phyloP scores from a whole-genome alignment of 129 eudicot species.

The Flaveria ramosissima region DNA sequence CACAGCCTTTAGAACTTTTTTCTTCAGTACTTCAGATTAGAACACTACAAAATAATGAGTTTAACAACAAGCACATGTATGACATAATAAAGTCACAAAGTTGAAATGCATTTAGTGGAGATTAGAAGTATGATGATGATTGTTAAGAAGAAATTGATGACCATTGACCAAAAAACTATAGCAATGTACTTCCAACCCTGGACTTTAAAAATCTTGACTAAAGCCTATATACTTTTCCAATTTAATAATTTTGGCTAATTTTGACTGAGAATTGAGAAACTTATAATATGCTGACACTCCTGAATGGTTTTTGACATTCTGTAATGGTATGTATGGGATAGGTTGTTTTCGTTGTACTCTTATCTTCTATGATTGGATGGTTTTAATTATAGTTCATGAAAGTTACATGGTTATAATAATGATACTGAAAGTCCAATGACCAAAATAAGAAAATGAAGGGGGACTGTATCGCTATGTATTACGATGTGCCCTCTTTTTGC shows the following conservation, averaged over 20 bases:
- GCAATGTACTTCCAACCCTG: neutral
- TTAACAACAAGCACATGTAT: neutral
- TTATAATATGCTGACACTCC: neutral
- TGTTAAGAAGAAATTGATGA: neutral
- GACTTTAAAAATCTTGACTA: neutral
- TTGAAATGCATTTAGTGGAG: neutral
- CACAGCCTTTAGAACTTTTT: no score
- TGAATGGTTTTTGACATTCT: neutral
- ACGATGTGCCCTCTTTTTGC: neutral
- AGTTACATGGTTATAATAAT: neutral
- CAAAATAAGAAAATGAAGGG: neutral
- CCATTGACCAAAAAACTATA: neutral
- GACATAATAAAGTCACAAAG: neutral
- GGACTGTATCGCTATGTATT: neutral
- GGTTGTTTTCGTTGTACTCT: no score
- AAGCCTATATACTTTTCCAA: neutral
- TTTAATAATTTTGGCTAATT: neutral
- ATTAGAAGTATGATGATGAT: neutral
- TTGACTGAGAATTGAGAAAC: neutral
- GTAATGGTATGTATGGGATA: no score
- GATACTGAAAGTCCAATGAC: neutral
- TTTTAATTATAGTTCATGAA: neutral
- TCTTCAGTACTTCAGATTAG: no score
- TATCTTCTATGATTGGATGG: neutral
- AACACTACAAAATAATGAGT: no score